Percentiles rank a stretch among this genome's conserved stretches.
Evolutionary conservation across 371 early-diverging fungal genomes (phyloP).

Genomic region (Fennellomyces sp.): DNA sequence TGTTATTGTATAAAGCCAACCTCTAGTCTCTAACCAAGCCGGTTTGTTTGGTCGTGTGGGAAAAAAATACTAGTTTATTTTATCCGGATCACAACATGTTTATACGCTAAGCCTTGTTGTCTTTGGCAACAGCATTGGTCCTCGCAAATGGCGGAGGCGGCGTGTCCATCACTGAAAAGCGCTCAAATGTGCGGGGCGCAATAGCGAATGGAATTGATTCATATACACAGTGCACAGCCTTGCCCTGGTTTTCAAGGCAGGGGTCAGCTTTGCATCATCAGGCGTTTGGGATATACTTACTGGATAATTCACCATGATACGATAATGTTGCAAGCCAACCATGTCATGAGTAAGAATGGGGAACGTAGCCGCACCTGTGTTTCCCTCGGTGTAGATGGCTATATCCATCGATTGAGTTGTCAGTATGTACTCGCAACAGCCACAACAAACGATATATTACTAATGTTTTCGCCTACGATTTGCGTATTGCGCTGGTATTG

Average conservation of each 20-base stretch:
- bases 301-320: constrained; percentile 34
- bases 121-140: background rate
- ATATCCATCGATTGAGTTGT: background rate
- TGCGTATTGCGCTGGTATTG: constrained; percentile 25
- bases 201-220: constrained; percentile 27
- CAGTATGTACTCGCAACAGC: background rate
- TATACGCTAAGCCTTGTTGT: no score
- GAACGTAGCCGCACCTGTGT: constrained; percentile 20
- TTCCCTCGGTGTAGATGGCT: constrained; percentile 25
- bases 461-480: constrained; percentile 33
- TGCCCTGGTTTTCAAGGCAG: constrained; percentile 3
- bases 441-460: constrained; percentile 12
- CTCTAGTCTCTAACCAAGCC: no score
- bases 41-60: no score
- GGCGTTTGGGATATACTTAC: constrained; percentile 9
- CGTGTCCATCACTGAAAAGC: background rate
- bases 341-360: constrained; percentile 23
- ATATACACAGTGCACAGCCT: constrained; percentile 23
- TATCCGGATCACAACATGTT: no score
- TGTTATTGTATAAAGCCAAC: no score
- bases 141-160: background rate
- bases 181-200: constrained; percentile 6
- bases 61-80: no score
- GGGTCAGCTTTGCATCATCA: background rate
- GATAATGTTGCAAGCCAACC: constrained; percentile 28